Evolutionary conservation across 116 monocot genomes (phyloP).

Genomic region (Papilionanthe hybrid): DNA sequence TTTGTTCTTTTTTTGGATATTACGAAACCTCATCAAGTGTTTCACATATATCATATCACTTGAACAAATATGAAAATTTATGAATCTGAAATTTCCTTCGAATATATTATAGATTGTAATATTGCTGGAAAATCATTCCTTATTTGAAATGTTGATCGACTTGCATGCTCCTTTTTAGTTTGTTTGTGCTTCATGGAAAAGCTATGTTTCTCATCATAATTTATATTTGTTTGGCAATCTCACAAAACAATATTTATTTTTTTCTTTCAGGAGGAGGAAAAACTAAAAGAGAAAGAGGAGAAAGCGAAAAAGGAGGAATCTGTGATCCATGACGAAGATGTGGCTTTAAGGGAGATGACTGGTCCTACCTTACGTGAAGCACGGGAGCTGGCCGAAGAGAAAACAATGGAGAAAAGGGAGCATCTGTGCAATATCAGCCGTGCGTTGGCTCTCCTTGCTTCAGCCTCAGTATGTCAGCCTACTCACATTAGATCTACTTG

Average conservation of each 20-base stretch:
- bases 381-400: conserved; percentile 32
- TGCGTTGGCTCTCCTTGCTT: conserved; percentile 85
- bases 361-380: conserved; percentile 60
- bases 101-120: background rate
- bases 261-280: conserved; percentile 63
- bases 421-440: conserved; percentile 74
- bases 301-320: conserved; percentile 53
- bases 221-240: background rate
- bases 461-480: conserved; percentile 63
- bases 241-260: background rate
- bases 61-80: background rate
- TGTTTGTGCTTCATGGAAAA: background rate
- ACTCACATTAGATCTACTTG: background rate
- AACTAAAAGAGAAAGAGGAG: conserved; percentile 65
- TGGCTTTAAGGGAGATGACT: conserved; percentile 88
- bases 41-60: background rate
- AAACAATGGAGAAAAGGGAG: conserved; percentile 55
- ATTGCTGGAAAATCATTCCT: background rate
- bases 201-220: background rate
- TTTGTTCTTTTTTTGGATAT: no score
- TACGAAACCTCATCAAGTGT: no score
- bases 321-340: conserved; percentile 50
- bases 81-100: background rate
- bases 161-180: background rate
- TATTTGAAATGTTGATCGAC: background rate